Evolutionary conservation across 805 yeast species (phyloP).

Genomic region (Wickerhamiella allomyrinae): DNA sequence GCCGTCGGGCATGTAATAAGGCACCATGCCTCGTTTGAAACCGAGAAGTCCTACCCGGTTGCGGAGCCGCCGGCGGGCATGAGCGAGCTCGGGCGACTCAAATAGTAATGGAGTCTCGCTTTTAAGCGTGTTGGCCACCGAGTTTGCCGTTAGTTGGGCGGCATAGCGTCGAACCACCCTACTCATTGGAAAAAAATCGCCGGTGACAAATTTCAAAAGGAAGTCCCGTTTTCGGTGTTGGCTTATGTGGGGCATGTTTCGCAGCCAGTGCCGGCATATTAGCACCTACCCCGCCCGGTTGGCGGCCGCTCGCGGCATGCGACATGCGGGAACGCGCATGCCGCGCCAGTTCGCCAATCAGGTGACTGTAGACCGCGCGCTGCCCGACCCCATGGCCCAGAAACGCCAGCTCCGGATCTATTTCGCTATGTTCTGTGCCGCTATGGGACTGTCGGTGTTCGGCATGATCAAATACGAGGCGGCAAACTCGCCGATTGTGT

Average conservation of each 20-base stretch:
- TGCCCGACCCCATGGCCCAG: conserved; percentile 44
- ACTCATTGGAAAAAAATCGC: background rate
- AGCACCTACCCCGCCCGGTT: too few species aligned
- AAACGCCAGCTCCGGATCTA: conserved; percentile 37
- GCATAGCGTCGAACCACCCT: background rate
- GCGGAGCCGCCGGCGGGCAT: conserved; percentile 57
- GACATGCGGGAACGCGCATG: too few species aligned
- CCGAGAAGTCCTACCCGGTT: conserved; percentile 75
- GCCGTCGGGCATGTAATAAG: conserved; percentile 58
- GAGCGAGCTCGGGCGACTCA: conserved; percentile 56
- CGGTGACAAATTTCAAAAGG: background rate
- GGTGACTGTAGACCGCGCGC: conserved; percentile 57
- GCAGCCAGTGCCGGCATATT: too few species aligned
- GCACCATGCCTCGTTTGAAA: conserved; percentile 78
- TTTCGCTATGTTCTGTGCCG: conserved; percentile 39
- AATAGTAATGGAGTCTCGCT: conserved; percentile 38
- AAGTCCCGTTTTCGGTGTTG: background rate
- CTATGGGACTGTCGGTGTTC: conserved; percentile 41
- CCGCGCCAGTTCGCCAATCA: conserved; percentile 18
- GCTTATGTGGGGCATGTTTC: background rate
- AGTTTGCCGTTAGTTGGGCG: conserved; percentile 24
- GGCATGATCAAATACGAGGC: conserved; percentile 88
- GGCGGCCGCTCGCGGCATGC: too few species aligned
- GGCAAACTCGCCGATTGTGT: conserved; percentile 74
- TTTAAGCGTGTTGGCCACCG: conserved; percentile 19